Conservation (phyloP, 2,329 filamentous ascomycete species). For the Sphaerulina musiva region DNA sequence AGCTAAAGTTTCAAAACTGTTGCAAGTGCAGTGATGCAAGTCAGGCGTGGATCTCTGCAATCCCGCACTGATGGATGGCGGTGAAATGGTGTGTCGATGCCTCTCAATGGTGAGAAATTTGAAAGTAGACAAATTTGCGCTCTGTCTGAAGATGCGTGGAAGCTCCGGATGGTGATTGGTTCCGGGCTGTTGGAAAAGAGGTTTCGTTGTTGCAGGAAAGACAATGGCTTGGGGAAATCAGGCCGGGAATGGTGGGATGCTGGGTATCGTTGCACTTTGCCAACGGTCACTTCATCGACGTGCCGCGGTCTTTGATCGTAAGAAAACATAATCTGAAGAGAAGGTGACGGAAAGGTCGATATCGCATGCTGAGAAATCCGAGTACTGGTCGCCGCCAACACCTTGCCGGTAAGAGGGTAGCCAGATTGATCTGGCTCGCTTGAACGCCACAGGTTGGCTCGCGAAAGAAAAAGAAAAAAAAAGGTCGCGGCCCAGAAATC, state of each 20-base stretch:
- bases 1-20: constrained; percentile 9
- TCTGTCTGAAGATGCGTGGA: constrained; percentile 12
- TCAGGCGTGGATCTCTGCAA: constrained; percentile 4
- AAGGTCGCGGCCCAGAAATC: constrained; percentile 10
- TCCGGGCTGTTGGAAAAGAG: constrained; percentile 13
- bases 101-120: constrained; percentile 12
- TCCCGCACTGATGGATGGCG: constrained; percentile 17
- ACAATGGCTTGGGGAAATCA: constrained; percentile 7
- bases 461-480: not conserved
- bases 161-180: constrained; percentile 13
- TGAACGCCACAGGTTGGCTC: constrained; percentile 24
- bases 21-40: constrained; percentile 11
- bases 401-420: constrained; percentile 16
- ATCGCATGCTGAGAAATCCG: constrained; percentile 9
- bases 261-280: constrained; percentile 21
- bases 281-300: constrained; percentile 13
- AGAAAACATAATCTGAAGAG: constrained; percentile 20
- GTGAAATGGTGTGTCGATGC: constrained; percentile 22
- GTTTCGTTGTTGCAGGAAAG: constrained; percentile 15
- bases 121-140: constrained; percentile 19
- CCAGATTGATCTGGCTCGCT: constrained; percentile 19
- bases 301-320: constrained; percentile 17
- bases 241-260: constrained; percentile 13
- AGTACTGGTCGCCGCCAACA: constrained; percentile 18
- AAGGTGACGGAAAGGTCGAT: constrained; percentile 13